Base-by-base conservation (phyloP, 345 rosid species). In the Rhizophora apiculata region DNA sequence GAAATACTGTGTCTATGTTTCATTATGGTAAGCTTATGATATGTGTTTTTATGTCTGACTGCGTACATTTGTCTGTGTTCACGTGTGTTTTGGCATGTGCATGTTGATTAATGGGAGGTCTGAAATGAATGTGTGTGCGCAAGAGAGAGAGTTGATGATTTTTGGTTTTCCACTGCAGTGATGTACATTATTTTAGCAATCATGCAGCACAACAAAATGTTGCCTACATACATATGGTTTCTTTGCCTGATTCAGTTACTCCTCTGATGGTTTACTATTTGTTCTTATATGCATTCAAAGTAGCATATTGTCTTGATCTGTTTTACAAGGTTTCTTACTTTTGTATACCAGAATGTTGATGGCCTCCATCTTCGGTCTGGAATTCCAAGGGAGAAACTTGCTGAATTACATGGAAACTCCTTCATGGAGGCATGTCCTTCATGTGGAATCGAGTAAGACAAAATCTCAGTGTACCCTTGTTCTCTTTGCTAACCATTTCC, bases 321-420 rank as follows among this genome's bases (percentile, higher is more conserved):
- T 21, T 15, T 18, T 37, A 37, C 27, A 27, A 27, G 10, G 16
- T 11, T 65, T 64, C 49, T 60, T 53, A 5, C 21, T 4, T 55
- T 67, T 58, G 3, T 52, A 15, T 59, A 62, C 68, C 72, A 95
- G 99, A 95, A 95, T 76, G 89, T 95, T 60, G 98, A 95, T 24
- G 97, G 99, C 65, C 90, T 95, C 65, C 99, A 95, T 79, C 96
- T 92, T 79, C 96, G 99, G 61, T 95, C 99, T 78, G 97, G 97
- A 71, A 95, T 95, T 58, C 96, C 99, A 66, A 88, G 99, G 85
- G 96, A 88, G 80, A 95, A 95, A 79, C 92, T 95, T 76, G 85
- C 96, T 55, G 98, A 95, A 71, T 78, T 92, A 78, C 98, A 95
- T 73, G 98, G 99, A 69, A 84, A 95, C 70, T 92, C 96, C 70